phyloP scores from a whole-genome alignment of 495 filamentous ascomycete species.

The Aspergillus indologenus region DNA sequence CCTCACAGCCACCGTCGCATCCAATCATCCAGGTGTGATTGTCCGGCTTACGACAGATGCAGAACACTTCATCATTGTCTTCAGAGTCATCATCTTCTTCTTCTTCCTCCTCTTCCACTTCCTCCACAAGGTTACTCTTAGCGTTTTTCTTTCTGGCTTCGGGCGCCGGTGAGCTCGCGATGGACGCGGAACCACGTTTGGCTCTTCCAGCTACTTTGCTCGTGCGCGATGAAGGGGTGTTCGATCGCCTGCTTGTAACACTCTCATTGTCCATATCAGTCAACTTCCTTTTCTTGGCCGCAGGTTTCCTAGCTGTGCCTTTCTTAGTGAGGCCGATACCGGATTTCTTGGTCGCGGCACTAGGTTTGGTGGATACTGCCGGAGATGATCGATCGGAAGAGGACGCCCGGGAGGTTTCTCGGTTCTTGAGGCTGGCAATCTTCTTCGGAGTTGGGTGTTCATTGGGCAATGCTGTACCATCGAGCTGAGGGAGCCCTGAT shows the following conservation, averaged over 20 bases:
- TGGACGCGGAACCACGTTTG: constrained; percentile 39
- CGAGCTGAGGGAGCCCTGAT: constrained; percentile 24
- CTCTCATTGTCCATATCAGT: constrained; percentile 46
- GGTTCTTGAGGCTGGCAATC: constrained; percentile 39
- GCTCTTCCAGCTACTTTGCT: constrained; percentile 46
- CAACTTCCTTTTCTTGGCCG: constrained; percentile 57
- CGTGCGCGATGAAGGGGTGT: constrained; percentile 47
- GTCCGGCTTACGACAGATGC: constrained; percentile 68
- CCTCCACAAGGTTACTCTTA: constrained; percentile 25
- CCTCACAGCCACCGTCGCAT: constrained; percentile 69
- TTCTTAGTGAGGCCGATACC: constrained; percentile 47
- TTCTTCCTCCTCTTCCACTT: constrained; percentile 21
- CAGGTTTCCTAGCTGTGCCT: constrained; percentile 54
- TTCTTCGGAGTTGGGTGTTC: constrained; percentile 43
- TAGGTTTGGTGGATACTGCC: constrained; percentile 29
- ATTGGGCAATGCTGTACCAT: constrained; percentile 24
- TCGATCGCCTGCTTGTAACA: constrained; percentile 39
- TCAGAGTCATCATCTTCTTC: constrained; percentile 45
- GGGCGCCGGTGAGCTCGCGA: constrained; percentile 40
- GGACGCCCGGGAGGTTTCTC: constrained; percentile 30
- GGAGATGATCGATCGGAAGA: constrained; percentile 38
- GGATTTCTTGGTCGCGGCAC: constrained; percentile 36
- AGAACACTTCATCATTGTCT: constrained; percentile 56
- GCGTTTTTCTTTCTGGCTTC: constrained; percentile 35
- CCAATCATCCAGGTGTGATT: constrained; percentile 76